A percentile compares a stretch with the other conserved stretches of the same genome.
phyloP scores from a whole-genome alignment of 371 early-diverging fungal genomes.

The Zychaea mexicana region DNA sequence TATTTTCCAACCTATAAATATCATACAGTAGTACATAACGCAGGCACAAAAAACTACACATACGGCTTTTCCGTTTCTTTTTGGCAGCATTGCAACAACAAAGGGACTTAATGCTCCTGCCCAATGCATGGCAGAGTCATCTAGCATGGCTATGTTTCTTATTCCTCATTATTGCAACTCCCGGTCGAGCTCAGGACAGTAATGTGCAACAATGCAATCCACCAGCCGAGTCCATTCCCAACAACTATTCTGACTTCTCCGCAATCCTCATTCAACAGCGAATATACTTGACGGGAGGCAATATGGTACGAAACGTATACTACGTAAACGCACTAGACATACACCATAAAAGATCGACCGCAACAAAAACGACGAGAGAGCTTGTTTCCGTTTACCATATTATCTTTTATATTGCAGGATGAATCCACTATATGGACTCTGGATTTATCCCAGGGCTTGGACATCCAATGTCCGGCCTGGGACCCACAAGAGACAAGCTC shows the following conservation, averaged over 20 bases:
- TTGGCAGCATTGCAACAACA: neutral
- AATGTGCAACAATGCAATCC: slow-evolving; percentile 11
- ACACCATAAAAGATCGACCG: neutral
- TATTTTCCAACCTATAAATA: too few relatives aligned
- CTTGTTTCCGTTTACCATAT: neutral
- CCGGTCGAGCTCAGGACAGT: neutral
- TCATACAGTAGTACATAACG: too few relatives aligned
- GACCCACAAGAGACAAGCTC: neutral
- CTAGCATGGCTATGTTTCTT: neutral
- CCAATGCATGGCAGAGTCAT: neutral
- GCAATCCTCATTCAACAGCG: slow-evolving; percentile 15
- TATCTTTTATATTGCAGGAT: slow-evolving; percentile 11
- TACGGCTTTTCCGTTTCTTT: slow-evolving; percentile 2
- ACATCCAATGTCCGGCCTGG: slow-evolving; percentile 27
- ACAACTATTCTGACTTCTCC: slow-evolving; percentile 22
- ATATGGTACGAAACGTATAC: slow-evolving; percentile 6
- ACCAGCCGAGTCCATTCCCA: slow-evolving; percentile 2
- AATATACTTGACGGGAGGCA: slow-evolving; percentile 19
- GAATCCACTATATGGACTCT: slow-evolving; percentile 27
- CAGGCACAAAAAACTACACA: neutral
- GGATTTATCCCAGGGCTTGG: slow-evolving; percentile 26
- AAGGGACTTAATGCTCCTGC: slow-evolving; percentile 1
- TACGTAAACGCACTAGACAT: neutral
- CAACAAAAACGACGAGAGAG: too few relatives aligned
- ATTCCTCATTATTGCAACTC: neutral